phyloP scores from a whole-genome alignment of 2,329 filamentous ascomycete species.

The Neonectria coccinea region DNA sequence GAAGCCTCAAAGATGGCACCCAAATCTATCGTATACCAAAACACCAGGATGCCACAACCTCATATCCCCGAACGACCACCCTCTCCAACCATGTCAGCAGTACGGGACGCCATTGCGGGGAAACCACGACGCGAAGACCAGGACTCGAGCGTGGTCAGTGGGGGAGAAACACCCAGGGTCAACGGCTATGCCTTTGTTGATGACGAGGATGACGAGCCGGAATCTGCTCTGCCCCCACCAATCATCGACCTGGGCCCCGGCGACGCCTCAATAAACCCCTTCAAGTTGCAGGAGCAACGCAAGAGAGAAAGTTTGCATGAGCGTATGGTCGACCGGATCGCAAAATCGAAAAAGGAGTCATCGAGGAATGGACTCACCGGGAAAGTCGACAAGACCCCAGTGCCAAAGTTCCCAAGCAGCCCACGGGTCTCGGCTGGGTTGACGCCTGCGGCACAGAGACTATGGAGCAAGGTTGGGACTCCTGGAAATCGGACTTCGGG shows the following conservation, averaged over 20 bases:
- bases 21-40: constrained; percentile 82
- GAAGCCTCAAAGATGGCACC: constrained; percentile 78
- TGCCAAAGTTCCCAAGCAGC: constrained; percentile 78
- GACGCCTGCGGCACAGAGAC: constrained; percentile 79
- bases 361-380: constrained; percentile 70
- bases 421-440: constrained; percentile 68
- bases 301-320: constrained; percentile 85
- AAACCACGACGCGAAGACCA: constrained; percentile 71
- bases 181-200: constrained; percentile 97
- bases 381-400: constrained; percentile 68
- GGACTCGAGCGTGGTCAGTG: constrained; percentile 63
- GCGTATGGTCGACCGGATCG: constrained; percentile 85
- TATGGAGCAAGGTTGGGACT: constrained; percentile 72
- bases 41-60: constrained; percentile 79
- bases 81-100: constrained; percentile 86
- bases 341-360: constrained; percentile 75
- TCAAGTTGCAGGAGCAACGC: constrained; percentile 80
- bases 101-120: constrained; percentile 86
- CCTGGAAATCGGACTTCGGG: constrained; percentile 51
- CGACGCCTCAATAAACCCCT: constrained; percentile 80
- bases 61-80: constrained; percentile 63
- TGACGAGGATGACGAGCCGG: constrained; percentile 70
- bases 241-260: constrained; percentile 69
- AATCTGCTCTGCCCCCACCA: constrained; percentile 45
- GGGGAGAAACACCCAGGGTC: constrained; percentile 85